Evolutionary conservation across 208 protist species (phyloP).

Genomic region (Acanthamoeba lenticulata): DNA sequence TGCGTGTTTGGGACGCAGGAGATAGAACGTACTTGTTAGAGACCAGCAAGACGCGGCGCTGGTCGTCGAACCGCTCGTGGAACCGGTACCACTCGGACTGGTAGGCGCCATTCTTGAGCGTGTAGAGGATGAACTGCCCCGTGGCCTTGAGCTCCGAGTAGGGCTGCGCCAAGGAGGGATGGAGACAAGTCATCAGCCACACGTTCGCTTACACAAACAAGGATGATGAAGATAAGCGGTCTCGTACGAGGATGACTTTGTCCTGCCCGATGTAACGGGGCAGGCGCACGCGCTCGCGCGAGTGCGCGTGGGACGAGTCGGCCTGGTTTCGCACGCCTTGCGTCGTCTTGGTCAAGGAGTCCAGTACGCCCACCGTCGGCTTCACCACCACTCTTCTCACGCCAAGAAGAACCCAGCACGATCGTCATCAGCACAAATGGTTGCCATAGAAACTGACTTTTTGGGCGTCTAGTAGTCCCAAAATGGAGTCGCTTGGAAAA

Average conservation of each 20-base stretch:
- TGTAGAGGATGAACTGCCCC: slow-evolving; percentile 60
- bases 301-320: slow-evolving; percentile 39
- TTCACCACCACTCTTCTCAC: slow-evolving; percentile 72
- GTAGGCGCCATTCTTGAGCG: slow-evolving; percentile 38
- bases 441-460: not conserved
- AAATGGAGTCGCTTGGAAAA: not conserved
- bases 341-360: slow-evolving; percentile 76
- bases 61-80: slow-evolving; percentile 36
- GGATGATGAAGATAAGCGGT: not conserved
- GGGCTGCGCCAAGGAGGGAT: not conserved
- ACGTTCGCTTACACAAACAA: not conserved
- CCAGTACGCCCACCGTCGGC: slow-evolving; percentile 84
- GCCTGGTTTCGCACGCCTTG: slow-evolving; percentile 77
- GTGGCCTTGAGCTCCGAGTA: slow-evolving; percentile 9
- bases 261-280: slow-evolving; percentile 61
- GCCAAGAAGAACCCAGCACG: not conserved
- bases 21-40: slow-evolving; percentile 32
- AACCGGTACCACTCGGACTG: slow-evolving; percentile 61
- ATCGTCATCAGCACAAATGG: not conserved
- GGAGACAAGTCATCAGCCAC: too few species aligned
- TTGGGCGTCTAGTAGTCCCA: not conserved
- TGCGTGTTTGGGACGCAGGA: too few species aligned
- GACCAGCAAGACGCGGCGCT: not conserved
- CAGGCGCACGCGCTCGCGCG: not conserved
- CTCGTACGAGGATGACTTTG: slow-evolving; percentile 60